phyloP scores from a whole-genome alignment of 2,329 filamentous ascomycete species.

The Septoria linicola region DNA sequence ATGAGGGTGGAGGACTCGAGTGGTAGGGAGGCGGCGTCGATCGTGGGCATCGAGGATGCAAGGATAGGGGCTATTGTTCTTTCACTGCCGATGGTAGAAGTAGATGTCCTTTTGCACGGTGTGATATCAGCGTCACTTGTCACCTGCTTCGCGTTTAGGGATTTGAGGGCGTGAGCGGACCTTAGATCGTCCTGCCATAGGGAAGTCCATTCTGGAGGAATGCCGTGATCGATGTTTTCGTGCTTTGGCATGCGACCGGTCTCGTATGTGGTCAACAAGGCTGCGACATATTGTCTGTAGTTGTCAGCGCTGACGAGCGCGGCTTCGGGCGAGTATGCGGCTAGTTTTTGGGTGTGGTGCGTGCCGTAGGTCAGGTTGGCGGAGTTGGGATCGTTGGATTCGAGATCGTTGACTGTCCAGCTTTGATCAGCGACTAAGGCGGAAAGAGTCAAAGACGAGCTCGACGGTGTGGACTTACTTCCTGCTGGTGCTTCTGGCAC shows the following conservation, averaged over 20 bases:
- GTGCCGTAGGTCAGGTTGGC: background rate
- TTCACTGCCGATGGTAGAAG: too few species aligned
- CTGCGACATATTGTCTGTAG: background rate
- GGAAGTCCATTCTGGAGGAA: background rate
- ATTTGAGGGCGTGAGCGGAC: background rate
- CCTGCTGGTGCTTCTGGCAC: background rate
- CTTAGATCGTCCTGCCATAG: background rate
- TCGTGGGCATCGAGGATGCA: too few species aligned
- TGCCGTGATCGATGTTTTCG: background rate
- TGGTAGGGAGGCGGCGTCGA: too few species aligned
- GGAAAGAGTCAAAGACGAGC: too few species aligned
- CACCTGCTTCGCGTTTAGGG: too few species aligned
- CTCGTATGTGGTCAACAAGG: background rate
- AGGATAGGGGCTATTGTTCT: too few species aligned
- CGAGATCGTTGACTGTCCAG: too few species aligned
- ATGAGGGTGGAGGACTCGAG: too few species aligned
- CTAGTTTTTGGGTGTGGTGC: background rate
- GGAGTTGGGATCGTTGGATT: too few species aligned
- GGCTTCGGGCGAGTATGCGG: constrained; percentile 1
- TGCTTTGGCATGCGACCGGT: background rate
- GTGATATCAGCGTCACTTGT: too few species aligned
- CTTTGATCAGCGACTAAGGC: too few species aligned
- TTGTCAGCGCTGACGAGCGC: constrained; percentile 2
- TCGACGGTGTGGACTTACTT: constrained; percentile 2
- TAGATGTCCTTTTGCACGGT: too few species aligned